phyloP scores from a whole-genome alignment of 257 asterid genomes.

The Linderniella brevidens region DNA sequence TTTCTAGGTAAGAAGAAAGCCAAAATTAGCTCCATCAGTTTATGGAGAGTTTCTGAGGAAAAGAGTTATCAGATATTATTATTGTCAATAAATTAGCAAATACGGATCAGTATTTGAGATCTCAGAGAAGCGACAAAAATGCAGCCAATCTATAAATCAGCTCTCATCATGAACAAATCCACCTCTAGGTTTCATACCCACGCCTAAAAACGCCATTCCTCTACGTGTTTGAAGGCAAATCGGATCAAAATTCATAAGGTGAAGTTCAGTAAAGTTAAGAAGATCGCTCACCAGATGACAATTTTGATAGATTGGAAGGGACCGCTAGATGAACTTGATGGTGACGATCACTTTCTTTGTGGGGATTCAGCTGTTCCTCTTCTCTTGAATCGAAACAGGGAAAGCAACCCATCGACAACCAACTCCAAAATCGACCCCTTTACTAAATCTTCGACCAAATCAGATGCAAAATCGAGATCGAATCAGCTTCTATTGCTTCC shows the following conservation, averaged over 20 bases:
- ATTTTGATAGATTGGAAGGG: conserved; percentile 50
- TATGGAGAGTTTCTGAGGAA: too few relatives aligned
- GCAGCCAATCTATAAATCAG: too few relatives aligned
- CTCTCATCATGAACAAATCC: too few relatives aligned
- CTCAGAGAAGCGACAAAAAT: too few relatives aligned
- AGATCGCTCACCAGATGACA: conserved; percentile 61
- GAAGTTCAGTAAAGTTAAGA: background rate
- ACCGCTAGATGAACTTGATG: conserved; percentile 37
- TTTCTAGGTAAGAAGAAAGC: too few relatives aligned
- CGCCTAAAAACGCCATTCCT: background rate
- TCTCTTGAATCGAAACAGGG: conserved; percentile 91
- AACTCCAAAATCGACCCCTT: conserved; percentile 16
- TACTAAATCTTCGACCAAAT: conserved; percentile 10
- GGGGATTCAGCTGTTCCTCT: conserved; percentile 63
- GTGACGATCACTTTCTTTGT: conserved; percentile 37
- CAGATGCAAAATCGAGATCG: conserved; percentile 13
- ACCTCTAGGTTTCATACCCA: conserved; percentile 11
- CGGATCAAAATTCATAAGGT: background rate
- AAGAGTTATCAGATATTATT: too few relatives aligned
- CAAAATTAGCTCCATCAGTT: too few relatives aligned
- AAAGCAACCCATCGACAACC: conserved; percentile 74
- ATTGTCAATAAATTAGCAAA: too few relatives aligned
- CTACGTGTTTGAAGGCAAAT: too few relatives aligned
- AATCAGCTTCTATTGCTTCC: conserved; percentile 16
- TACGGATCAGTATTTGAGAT: too few relatives aligned